Conservation (phyloP, 495 filamentous ascomycete genomes). For the Umbilicaria muhlenbergii region DNA sequence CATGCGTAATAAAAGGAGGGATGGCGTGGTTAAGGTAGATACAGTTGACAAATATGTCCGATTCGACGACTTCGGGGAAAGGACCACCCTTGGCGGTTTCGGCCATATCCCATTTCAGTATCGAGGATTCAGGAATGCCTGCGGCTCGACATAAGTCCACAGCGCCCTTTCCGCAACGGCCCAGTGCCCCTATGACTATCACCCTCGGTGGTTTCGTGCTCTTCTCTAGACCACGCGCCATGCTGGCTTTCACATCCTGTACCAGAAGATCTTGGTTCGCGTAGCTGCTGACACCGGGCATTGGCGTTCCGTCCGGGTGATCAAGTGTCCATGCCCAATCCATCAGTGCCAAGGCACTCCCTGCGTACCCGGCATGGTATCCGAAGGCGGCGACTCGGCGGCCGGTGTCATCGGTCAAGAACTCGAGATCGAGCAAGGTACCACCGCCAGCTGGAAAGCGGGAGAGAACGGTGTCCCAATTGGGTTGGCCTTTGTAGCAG, state of each 20-base stretch:
- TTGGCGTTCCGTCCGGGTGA: conserved; percentile 42
- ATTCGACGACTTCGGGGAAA: conserved; percentile 71
- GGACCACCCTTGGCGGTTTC: conserved; percentile 70
- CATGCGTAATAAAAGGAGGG: conserved; percentile 55
- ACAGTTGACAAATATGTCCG: conserved; percentile 75
- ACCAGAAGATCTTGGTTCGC: conserved; percentile 62
- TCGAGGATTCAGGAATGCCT: conserved; percentile 55
- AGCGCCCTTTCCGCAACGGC: conserved; percentile 77
- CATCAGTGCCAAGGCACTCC: conserved; percentile 62
- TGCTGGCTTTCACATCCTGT: conserved; percentile 50
- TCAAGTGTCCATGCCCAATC: conserved; percentile 81
- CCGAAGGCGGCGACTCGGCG: conserved; percentile 50
- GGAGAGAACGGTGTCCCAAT: conserved; percentile 68
- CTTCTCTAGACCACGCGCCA: conserved; percentile 39
- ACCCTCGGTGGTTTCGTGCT: conserved; percentile 34
- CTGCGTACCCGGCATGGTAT: not conserved
- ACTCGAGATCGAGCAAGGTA: conserved; percentile 79
- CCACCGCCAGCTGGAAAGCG: conserved; percentile 74
- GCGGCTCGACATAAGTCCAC: conserved; percentile 63
- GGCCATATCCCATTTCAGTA: conserved; percentile 83
- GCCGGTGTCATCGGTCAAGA: conserved; percentile 65
- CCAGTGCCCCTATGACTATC: conserved; percentile 52
- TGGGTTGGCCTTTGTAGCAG: conserved; percentile 76
- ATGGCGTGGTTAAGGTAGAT: conserved; percentile 66
- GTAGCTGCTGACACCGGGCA: conserved; percentile 59